phyloP scores from a whole-genome alignment of 176 grass and related monocot genomes.

The Musa itinerans region DNA sequence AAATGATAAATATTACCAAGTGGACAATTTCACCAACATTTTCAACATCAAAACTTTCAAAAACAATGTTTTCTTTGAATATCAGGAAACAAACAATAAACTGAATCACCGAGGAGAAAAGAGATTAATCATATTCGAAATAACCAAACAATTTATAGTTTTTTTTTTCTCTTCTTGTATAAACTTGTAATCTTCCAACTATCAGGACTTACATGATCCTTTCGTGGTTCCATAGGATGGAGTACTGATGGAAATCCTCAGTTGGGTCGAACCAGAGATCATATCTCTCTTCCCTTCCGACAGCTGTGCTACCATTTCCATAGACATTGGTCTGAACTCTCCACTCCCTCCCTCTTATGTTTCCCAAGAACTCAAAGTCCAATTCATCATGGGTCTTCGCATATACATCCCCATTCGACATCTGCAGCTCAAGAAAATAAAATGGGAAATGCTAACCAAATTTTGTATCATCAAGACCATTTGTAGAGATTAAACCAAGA shows the following conservation, averaged over 20 bases:
- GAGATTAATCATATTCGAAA: background rate
- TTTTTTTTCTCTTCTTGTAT: background rate
- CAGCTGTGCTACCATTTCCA: slow-evolving; percentile 70
- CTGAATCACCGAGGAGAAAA: no score
- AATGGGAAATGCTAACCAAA: no score
- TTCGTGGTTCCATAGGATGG: slow-evolving; percentile 61
- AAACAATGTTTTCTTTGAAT: no score
- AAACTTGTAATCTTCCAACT: background rate
- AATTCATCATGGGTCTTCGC: slow-evolving; percentile 88
- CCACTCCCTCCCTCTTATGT: slow-evolving; percentile 80
- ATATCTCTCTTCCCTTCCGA: slow-evolving; percentile 86
- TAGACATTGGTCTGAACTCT: slow-evolving; percentile 81
- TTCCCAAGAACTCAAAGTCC: slow-evolving; percentile 97
- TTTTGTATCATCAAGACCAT: background rate
- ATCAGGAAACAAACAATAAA: no score
- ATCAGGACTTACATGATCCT: slow-evolving; percentile 52
- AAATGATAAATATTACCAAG: background rate
- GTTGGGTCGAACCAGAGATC: slow-evolving; percentile 86
- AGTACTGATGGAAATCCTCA: slow-evolving; percentile 84
- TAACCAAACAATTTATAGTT: background rate
- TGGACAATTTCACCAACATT: no score
- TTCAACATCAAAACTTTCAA: no score
- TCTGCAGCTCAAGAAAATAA: slow-evolving; percentile 25
- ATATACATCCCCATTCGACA: slow-evolving; percentile 80
- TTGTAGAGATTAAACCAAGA: background rate